phyloP scores from a whole-genome alignment of 2,329 filamentous ascomycete species.

The Orbilia oligospora region DNA sequence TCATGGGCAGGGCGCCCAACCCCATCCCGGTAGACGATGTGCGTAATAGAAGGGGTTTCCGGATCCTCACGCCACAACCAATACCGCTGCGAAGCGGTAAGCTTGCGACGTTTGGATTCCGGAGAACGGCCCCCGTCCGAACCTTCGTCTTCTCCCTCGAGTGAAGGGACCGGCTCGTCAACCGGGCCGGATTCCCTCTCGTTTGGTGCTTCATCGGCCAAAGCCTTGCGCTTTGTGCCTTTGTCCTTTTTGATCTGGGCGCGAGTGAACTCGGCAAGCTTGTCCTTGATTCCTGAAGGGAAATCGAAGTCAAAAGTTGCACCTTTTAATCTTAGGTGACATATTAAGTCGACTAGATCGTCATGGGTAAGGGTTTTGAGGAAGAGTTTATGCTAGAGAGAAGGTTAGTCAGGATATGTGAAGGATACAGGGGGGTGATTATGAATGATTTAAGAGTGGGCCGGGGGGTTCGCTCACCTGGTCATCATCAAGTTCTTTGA shows the following conservation, averaged over 20 bases:
- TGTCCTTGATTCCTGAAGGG: conserved; percentile 1
- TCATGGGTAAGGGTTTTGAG: background rate
- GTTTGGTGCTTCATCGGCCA: background rate
- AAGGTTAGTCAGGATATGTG: background rate
- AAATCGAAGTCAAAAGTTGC: background rate
- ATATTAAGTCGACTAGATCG: conserved; percentile 1
- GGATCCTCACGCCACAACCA: conserved; percentile 37
- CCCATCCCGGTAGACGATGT: conserved; percentile 10
- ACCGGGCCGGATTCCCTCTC: background rate
- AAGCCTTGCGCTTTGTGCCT: background rate
- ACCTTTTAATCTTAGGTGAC: conserved; percentile 1
- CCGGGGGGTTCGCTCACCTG: background rate
- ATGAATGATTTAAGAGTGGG: background rate
- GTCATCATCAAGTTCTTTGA: background rate
- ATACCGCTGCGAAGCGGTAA: background rate
- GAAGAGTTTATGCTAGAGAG: conserved; percentile 1
- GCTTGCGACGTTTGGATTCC: conserved; percentile 3
- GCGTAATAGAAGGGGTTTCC: conserved; percentile 35
- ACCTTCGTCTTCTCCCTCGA: background rate
- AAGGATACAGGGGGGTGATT: background rate
- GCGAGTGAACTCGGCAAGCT: conserved; percentile 1
- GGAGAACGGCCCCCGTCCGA: background rate
- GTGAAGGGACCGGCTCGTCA: background rate
- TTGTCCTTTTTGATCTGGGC: background rate
- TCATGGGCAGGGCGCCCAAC: conserved; percentile 9